A percentile compares a stretch with the other conserved stretches of the same genome.
phyloP scores from a whole-genome alignment of 345 rosid species.

The Salix caprea region DNA sequence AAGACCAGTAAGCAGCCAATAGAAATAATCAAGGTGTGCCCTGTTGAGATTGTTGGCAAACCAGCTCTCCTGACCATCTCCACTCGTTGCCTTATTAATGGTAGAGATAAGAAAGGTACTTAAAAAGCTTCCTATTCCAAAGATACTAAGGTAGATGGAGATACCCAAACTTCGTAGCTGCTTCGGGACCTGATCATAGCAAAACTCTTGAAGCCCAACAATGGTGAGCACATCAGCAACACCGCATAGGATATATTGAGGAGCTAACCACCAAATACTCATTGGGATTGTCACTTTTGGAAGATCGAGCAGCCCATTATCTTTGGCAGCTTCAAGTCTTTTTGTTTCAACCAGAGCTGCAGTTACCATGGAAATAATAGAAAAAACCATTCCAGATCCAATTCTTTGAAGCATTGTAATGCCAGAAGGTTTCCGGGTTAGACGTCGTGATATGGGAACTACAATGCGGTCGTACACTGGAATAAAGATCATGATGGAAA shows the following conservation, averaged over 20 bases:
- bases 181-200: constrained; percentile 8
- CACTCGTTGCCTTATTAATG: background rate
- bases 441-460: constrained; percentile 11
- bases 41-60: constrained; percentile 4
- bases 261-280: constrained; percentile 1
- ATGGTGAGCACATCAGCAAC: constrained; percentile 2
- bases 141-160: background rate
- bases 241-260: background rate
- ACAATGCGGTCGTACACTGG: constrained; percentile 21
- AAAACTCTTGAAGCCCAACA: constrained; percentile 8
- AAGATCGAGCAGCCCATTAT: background rate
- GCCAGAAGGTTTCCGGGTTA: constrained; percentile 15
- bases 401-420: constrained; percentile 23
- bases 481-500: constrained; percentile 1
- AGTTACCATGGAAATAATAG: constrained; percentile 11
- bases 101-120: constrained; percentile 3
- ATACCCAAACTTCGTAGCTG: constrained; percentile 1
- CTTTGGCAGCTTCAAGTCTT: background rate
- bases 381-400: constrained; percentile 15
- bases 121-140: background rate
- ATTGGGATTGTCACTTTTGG: constrained; percentile 1
- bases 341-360: constrained; percentile 2
- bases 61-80: constrained; percentile 1
- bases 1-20: background rate
- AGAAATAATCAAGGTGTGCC: constrained; percentile 11